A percentile compares a stretch with the other conserved stretches of the same genome.
Conservation (phyloP, 257 asterid genomes). For the Solanum megistacrolobum region DNA sequence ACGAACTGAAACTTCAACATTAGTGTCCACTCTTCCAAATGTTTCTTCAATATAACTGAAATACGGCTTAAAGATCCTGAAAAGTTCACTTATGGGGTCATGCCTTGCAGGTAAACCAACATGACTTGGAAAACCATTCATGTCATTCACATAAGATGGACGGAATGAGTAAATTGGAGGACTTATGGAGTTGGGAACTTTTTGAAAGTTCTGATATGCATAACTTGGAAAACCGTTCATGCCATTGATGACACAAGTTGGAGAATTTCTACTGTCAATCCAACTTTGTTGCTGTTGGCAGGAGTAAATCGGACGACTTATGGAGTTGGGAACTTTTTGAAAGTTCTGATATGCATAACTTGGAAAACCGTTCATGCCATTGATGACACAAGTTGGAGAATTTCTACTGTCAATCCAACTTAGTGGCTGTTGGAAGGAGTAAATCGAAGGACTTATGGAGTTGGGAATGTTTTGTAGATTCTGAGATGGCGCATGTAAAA, state of each 20-base stretch:
- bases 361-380: neutral
- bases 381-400: neutral
- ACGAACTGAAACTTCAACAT: conserved; percentile 7
- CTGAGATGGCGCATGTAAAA: neutral
- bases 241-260: neutral
- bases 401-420: neutral
- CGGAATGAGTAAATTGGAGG: neutral
- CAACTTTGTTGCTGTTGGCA: neutral
- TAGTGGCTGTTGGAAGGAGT: neutral
- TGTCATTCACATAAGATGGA: neutral
- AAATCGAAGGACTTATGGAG: neutral
- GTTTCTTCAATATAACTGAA: conserved; percentile 24
- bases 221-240: neutral
- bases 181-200: neutral
- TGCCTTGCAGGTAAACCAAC: neutral
- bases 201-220: neutral
- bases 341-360: neutral
- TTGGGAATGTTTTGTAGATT: neutral
- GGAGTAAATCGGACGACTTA: neutral
- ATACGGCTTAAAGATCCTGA: conserved; percentile 21
- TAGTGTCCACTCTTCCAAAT: conserved; percentile 26
- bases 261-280: neutral
- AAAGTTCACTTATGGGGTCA: conserved; percentile 8
- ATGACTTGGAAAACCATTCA: neutral
- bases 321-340: neutral